Percentiles rank a stretch among this genome's conserved stretches.
phyloP scores from a whole-genome alignment of 371 early-diverging fungal genomes.

The Parasitella parasitica region DNA sequence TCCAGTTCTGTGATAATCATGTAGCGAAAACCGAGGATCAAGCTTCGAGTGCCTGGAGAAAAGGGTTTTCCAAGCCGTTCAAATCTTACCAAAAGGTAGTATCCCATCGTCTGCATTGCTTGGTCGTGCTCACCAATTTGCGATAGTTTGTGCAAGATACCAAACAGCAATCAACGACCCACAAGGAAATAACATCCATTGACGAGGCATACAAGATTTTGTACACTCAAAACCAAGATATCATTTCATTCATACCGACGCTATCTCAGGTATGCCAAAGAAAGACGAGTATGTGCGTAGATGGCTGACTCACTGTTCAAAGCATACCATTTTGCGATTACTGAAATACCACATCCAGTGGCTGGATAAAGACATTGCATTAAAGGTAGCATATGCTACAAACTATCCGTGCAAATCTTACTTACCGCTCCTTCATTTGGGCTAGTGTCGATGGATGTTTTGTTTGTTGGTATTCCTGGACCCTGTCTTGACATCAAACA shows the following conservation, averaged over 20 bases:
- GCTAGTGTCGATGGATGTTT: conserved; percentile 36
- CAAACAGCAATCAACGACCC: background rate
- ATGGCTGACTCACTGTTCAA: background rate
- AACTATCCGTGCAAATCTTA: too few species aligned
- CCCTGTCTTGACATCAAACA: conserved; percentile 39
- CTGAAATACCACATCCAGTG: conserved; percentile 29
- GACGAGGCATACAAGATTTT: conserved; percentile 3
- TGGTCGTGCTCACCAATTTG: too few species aligned
- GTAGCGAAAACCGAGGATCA: background rate
- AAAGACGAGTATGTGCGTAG: background rate
- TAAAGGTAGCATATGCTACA: background rate
- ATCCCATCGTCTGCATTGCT: too few species aligned
- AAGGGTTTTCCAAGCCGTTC: conserved; percentile 24
- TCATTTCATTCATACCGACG: conserved; percentile 1
- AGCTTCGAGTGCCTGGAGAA: conserved; percentile 31
- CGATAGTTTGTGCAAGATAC: conserved; percentile 14
- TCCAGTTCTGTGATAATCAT: conserved; percentile 17
- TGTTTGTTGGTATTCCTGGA: conserved; percentile 38
- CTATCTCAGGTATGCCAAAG: conserved; percentile 17
- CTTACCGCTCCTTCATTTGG: too few species aligned
- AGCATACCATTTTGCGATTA: conserved; percentile 25
- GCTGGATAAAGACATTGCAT: conserved; percentile 27
- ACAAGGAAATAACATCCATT: conserved; percentile 14
- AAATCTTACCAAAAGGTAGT: conserved; percentile 31
- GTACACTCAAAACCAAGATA: background rate